These are phyloP conservation scores for Xylaria curta DNA, from an alignment of 495 filamentous ascomycete genomes.

Conservation along the genomic window DNA sequence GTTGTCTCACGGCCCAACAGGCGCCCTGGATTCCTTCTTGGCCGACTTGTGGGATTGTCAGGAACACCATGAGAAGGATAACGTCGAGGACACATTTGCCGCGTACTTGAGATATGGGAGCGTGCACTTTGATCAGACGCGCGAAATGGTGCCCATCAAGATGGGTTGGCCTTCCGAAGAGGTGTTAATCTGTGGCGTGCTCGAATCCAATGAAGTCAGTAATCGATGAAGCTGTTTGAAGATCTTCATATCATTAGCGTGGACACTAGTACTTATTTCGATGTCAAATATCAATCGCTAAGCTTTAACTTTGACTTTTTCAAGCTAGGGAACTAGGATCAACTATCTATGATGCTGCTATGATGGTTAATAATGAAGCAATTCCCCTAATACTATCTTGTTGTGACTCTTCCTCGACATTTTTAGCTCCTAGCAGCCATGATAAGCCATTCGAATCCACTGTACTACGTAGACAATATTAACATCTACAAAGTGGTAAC, in stretches of 20 bases:
- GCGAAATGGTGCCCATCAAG: constrained; percentile 33
- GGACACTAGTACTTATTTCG: constrained; percentile 5
- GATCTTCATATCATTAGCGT: constrained; percentile 13
- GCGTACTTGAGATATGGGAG: constrained; percentile 46
- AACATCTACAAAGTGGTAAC: background rate
- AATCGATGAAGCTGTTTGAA: constrained; percentile 4
- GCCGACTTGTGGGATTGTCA: constrained; percentile 42
- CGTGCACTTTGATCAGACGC: constrained; percentile 44
- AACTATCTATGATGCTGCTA: background rate
- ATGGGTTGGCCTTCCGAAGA: constrained; percentile 37
- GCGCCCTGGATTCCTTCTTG: constrained; percentile 34
- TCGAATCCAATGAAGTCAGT: constrained; percentile 30
- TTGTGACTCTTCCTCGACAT: background rate
- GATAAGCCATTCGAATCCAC: background rate
- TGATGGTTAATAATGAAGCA: background rate
- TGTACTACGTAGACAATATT: background rate
- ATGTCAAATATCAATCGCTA: background rate
- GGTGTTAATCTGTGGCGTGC: constrained; percentile 32
- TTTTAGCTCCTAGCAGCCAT: background rate
- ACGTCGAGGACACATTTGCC: constrained; percentile 44
- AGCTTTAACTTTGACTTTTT: background rate
- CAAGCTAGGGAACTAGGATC: background rate
- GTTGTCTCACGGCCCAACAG: constrained; percentile 37
- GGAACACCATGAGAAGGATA: constrained; percentile 42
- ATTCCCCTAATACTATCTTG: background rate